Evolutionary conservation across 148 eudicot species (phyloP).

Genomic region (Cornus kousa): DNA sequence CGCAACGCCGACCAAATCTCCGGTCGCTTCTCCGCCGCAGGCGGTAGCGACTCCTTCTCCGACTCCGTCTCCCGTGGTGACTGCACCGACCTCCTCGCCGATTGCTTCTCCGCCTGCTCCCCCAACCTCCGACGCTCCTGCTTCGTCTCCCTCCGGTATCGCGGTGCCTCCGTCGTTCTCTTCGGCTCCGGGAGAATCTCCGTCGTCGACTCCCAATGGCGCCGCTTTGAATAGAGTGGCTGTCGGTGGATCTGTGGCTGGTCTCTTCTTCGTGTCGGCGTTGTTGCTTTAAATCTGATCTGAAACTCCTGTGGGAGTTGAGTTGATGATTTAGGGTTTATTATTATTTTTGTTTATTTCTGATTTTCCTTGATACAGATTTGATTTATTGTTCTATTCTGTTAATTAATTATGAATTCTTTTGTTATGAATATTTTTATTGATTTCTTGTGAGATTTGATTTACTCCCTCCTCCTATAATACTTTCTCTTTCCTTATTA

Average conservation of each 20-base stretch:
- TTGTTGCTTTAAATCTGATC: slow-evolving; percentile 51
- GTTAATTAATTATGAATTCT: slow-evolving; percentile 17
- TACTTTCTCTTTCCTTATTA: too few species aligned
- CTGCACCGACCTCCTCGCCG: slow-evolving; percentile 18
- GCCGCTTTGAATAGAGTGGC: slow-evolving; percentile 40
- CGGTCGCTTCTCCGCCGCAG: slow-evolving; percentile 27
- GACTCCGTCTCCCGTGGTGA: slow-evolving; percentile 4
- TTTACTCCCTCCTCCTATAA: too few species aligned
- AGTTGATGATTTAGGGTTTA: not conserved
- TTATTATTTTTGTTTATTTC: not conserved
- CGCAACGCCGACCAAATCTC: slow-evolving; percentile 28
- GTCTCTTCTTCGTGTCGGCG: slow-evolving; percentile 29
- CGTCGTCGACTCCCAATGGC: slow-evolving; percentile 11
- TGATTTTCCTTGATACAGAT: not conserved
- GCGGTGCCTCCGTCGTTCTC: not conserved
- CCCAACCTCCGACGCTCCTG: slow-evolving; percentile 16
- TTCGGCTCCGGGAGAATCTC: slow-evolving; percentile 3
- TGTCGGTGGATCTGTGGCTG: slow-evolving; percentile 42
- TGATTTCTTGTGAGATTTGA: too few species aligned
- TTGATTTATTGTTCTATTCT: slow-evolving; percentile 8
- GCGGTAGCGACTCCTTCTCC: slow-evolving; percentile 20
- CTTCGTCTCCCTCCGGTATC: not conserved
- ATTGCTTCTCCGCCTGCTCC: slow-evolving; percentile 19
- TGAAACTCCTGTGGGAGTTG: slow-evolving; percentile 6
- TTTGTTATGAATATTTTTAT: not conserved